These are phyloP conservation scores for Umbelopsis sp. DNA, from an alignment of 192 early-diverging fungal species.

Conservation along the genomic window DNA sequence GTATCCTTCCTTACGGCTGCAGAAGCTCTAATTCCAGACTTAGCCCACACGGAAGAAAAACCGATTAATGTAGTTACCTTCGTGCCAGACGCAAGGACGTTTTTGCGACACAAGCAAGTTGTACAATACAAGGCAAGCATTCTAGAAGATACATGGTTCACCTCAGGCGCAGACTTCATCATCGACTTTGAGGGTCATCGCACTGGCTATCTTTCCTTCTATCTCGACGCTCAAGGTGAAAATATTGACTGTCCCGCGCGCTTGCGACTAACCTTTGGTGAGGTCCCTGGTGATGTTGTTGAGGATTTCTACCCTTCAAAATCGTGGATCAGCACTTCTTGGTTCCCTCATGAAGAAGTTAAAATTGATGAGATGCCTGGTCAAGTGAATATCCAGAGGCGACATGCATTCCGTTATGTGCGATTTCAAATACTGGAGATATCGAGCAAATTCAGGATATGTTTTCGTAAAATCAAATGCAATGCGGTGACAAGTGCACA, in stretches of 20 bases:
- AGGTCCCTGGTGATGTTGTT: constrained; percentile 8
- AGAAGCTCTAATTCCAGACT: neutral
- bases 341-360: constrained; percentile 1
- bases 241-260: constrained; percentile 14
- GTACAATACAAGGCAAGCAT: neutral
- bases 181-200: constrained; percentile 3
- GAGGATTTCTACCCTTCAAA: constrained; percentile 17
- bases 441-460: constrained; percentile 4
- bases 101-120: neutral
- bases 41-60: neutral
- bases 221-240: neutral
- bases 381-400: neutral
- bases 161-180: neutral
- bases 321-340: constrained; percentile 16
- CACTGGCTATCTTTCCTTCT: constrained; percentile 9
- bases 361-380: constrained; percentile 4
- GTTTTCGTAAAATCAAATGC: neutral
- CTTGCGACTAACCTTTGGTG: constrained; percentile 1
- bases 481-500: neutral
- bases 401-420: constrained; percentile 16
- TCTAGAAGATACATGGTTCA: constrained; percentile 1
- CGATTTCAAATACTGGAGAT: neutral
- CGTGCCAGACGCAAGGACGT: neutral
- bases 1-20: neutral
- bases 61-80: constrained; percentile 5